phyloP scores from a whole-genome alignment of 129 eudicot genomes.

The Tagetes patula region DNA sequence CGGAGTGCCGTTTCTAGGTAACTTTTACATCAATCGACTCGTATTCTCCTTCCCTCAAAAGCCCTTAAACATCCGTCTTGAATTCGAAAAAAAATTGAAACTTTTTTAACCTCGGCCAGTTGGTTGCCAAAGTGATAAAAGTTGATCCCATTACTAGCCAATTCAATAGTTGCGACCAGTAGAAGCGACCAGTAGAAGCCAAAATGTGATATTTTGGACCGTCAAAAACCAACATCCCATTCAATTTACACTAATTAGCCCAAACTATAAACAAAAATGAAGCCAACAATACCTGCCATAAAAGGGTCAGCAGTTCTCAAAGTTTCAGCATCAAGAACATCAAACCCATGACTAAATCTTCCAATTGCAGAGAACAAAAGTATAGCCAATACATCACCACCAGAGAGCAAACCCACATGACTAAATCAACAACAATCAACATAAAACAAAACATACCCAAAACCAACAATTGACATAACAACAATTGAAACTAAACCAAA shows the following conservation, averaged over 20 bases:
- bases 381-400: slow-evolving; percentile 89
- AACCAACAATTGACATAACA: neutral
- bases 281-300: slow-evolving; percentile 63
- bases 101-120: too few relatives aligned
- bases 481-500: neutral
- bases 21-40: too few relatives aligned
- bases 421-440: slow-evolving; percentile 35
- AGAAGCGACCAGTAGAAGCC: too few relatives aligned
- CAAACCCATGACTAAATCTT: slow-evolving; percentile 90
- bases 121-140: too few relatives aligned
- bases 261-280: neutral
- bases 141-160: too few relatives aligned
- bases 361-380: slow-evolving; percentile 85
- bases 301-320: slow-evolving; percentile 92
- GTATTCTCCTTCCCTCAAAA: too few relatives aligned
- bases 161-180: too few relatives aligned
- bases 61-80: too few relatives aligned
- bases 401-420: slow-evolving; percentile 74
- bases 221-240: too few relatives aligned
- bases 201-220: too few relatives aligned
- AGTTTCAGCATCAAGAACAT: slow-evolving; percentile 72
- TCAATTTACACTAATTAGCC: neutral
- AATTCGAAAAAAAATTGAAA: too few relatives aligned
- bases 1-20: too few relatives aligned
- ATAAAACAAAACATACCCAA: neutral